Conservation (phyloP, 139 green algal genomes). For the Haematococcus lacustris region DNA sequence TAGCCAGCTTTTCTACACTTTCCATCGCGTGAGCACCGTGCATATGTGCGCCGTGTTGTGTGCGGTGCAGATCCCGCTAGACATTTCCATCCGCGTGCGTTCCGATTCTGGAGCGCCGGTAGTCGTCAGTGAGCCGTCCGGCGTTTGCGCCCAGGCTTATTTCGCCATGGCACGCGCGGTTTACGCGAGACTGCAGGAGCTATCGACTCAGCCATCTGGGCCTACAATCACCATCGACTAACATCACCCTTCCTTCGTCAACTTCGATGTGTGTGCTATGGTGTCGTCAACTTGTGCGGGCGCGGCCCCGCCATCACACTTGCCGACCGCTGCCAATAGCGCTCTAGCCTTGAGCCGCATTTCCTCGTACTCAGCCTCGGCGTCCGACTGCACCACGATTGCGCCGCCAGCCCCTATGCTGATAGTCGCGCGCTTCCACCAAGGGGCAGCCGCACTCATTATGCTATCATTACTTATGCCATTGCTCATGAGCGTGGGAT, state of each 20-base stretch:
- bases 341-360: slow-evolving; percentile 87
- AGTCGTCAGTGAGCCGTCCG: slow-evolving; percentile 39
- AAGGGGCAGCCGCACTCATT: background rate
- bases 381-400: slow-evolving; percentile 82
- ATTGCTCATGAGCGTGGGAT: background rate
- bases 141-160: slow-evolving; percentile 29
- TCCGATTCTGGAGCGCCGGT: slow-evolving; percentile 62
- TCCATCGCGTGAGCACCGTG: no score
- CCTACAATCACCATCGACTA: no score
- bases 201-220: no score
- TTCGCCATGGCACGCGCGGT: no score
- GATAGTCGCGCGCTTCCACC: slow-evolving; percentile 10
- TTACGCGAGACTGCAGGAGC: no score
- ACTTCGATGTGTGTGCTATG: no score
- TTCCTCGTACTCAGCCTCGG: slow-evolving; percentile 81
- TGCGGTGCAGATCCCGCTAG: slow-evolving; percentile 57
- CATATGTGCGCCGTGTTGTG: no score
- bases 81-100: slow-evolving; percentile 35
- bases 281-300: slow-evolving; percentile 12
- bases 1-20: no score
- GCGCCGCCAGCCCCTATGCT: slow-evolving; percentile 89
- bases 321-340: slow-evolving; percentile 29
- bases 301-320: slow-evolving; percentile 18
- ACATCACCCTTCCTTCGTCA: no score
- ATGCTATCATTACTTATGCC: slow-evolving; percentile 5